Base-by-base conservation (phyloP, 495 filamentous ascomycete species). In the Xylaria scruposa region DNA sequence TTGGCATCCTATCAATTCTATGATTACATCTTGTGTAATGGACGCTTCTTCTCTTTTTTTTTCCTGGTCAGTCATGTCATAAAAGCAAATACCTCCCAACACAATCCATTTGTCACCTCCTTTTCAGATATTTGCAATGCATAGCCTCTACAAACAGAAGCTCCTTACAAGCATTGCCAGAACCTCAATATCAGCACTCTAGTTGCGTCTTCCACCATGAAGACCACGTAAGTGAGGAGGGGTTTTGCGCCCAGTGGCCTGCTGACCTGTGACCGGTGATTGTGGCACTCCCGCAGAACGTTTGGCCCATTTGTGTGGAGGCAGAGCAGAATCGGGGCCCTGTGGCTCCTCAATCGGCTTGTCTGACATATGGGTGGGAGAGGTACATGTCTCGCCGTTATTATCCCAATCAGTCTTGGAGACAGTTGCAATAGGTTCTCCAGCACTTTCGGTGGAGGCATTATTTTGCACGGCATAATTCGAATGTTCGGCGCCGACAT, bases 181-280 rank as follows among this genome's bases (percentile, higher is more conserved):
- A 60, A 64, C 33, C 21, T 47, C 40, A 7, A 33, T n/a, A 31
- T 17, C 26, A 53, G 21, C 12, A 38, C 46, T 17, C 17, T 51
- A 66, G 29, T 19, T 24, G 31, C 63, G 29, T 66, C 31, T 53
- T 51, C 19, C 15, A 9, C 60, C 13, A 47, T 24, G 4, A 47
- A 19, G 38, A 47, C 63, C 63, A 24, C 63, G 63, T 19, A 66
- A 24, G 38, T 66, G 63, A 36, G 63, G 63, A 29, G 46, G 63
- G 1, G 46, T 66, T 12, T 60, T 60, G n/a, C 58, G 58, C 12
- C n/a, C 31, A 10, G n/a, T 38, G 19, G 33, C 19, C 19, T 21
- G 31, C 12, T 60, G 58, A 60, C 19, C n/a, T 17, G n/a, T n/a
- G 15, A 12, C 58, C 19, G 58, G 58, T 3, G 31, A n/a, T 0